These are phyloP conservation scores for Basidiobolus meristosporus DNA, from an alignment of 371 early-diverging fungal species.

Conservation along the genomic window DNA sequence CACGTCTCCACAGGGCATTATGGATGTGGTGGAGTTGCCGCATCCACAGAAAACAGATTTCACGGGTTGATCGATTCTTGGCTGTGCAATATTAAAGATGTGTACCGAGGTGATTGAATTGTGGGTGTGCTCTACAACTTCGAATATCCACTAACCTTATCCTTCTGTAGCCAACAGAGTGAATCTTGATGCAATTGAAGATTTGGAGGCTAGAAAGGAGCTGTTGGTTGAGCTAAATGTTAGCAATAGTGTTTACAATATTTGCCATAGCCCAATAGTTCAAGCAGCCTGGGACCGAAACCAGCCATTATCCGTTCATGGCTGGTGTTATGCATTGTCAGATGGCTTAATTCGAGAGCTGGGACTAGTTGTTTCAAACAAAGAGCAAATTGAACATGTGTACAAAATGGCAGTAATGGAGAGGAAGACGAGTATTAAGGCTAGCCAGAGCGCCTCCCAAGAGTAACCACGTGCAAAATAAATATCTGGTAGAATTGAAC, in stretches of 20 bases:
- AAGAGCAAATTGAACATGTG: too few species aligned
- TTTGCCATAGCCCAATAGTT: slow-evolving; percentile 57
- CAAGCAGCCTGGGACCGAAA: slow-evolving; percentile 68
- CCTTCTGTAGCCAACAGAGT: slow-evolving; percentile 21
- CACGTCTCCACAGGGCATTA: too few species aligned
- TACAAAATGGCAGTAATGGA: too few species aligned
- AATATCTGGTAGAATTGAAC: too few species aligned
- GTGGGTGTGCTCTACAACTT: too few species aligned
- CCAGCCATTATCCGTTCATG: slow-evolving; percentile 61
- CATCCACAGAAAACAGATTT: slow-evolving; percentile 31
- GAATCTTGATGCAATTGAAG: slow-evolving; percentile 21
- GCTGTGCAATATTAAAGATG: slow-evolving; percentile 59
- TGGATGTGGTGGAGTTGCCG: slow-evolving; percentile 71
- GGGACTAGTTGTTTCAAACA: too few species aligned
- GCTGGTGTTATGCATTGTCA: slow-evolving; percentile 74
- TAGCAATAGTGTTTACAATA: slow-evolving; percentile 43
- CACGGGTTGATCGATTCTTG: slow-evolving; percentile 72
- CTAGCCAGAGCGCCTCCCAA: too few species aligned
- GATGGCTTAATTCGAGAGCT: too few species aligned
- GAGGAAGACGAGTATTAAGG: too few species aligned
- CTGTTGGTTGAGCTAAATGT: slow-evolving; percentile 57
- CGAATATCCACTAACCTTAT: too few species aligned
- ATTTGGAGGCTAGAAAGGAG: slow-evolving; percentile 17
- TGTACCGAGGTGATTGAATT: too few species aligned
- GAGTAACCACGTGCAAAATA: too few species aligned